These are phyloP conservation scores for Salix brachista DNA, from an alignment of 345 rosid genomes.

Conservation along the genomic window DNA sequence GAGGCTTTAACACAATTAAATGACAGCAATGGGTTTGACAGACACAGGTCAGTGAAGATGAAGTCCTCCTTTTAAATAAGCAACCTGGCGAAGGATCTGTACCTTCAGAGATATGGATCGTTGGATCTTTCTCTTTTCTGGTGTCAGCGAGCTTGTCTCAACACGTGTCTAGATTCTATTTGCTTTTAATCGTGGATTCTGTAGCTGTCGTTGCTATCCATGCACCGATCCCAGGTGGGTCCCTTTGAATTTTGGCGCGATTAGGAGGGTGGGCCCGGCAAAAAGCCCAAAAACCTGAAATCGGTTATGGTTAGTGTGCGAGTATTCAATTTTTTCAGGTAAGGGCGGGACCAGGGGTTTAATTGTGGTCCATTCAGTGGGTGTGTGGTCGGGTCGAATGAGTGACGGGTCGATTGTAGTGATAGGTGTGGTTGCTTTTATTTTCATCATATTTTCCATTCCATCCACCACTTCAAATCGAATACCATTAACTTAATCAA, in stretches of 20 bases:
- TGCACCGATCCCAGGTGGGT: neutral
- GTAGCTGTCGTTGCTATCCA: neutral
- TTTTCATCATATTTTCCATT: neutral
- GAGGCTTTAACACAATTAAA: neutral
- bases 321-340: neutral
- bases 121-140: neutral
- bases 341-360: neutral
- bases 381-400: neutral
- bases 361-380: neutral
- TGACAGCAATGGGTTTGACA: neutral
- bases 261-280: neutral
- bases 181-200: neutral
- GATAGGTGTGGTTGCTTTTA: neutral
- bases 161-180: neutral
- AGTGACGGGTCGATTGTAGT: neutral
- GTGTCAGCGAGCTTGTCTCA: neutral
- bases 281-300: neutral
- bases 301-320: neutral
- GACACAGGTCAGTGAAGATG: neutral
- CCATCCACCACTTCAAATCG: too few relatives aligned
- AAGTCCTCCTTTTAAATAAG: neutral
- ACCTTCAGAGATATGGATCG: neutral
- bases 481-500: too few relatives aligned
- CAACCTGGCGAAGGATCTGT: neutral
- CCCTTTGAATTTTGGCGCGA: neutral